Base-by-base conservation (phyloP, 2,329 filamentous ascomycete species). In the Fusarium devonianum region DNA sequence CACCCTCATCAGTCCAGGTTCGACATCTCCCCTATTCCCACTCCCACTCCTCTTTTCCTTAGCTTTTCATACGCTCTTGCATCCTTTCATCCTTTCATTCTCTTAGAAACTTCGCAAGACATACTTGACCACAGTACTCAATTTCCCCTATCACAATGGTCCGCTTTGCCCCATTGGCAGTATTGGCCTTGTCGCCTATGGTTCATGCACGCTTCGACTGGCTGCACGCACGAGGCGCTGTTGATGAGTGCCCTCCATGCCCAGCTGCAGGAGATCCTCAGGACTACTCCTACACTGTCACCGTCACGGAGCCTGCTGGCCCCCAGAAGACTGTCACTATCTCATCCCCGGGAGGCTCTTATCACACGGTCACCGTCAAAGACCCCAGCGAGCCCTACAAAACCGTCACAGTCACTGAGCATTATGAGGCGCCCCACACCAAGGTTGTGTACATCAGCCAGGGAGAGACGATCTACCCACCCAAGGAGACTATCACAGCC, bases 201-300 rank as follows among this genome's bases (percentile, higher is more conserved):
- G 56, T 56, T 6, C 57, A 69, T 13, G 70, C 68, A 32, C 61
- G 56, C 12, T 55, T 65, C 23, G 53, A 56, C 21, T 54, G 57
- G 22, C 37, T 65, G 13, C 45, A 55, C 7, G 28, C 56, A 17
- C 61, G 59, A 35, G 51, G 49, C 11, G 43, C 56, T 12, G 43
- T 40, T n/a, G 46, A 62, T 4, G 61, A 66, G 35, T 71, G 66
- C 38, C 69, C 67, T 30, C 64, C 70, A 23, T 73, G 70, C 17
- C 46, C 62, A 5, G 37, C 45, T 8, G 30, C 63, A 13, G 53
- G 53, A 16, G 51, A 43, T 10, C 19, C 53, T 16, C 44, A 36
- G 7, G 44, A 52, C n/a, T 57, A 35, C 10, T 23, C 32, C 7
- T 47, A 49, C 7, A 67, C 64, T 9, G 56, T 71, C 25, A 69